These are phyloP conservation scores for Ampelocalamus luodianensis DNA, from an alignment of 176 grass and related monocot genomes.

Conservation along the genomic window DNA sequence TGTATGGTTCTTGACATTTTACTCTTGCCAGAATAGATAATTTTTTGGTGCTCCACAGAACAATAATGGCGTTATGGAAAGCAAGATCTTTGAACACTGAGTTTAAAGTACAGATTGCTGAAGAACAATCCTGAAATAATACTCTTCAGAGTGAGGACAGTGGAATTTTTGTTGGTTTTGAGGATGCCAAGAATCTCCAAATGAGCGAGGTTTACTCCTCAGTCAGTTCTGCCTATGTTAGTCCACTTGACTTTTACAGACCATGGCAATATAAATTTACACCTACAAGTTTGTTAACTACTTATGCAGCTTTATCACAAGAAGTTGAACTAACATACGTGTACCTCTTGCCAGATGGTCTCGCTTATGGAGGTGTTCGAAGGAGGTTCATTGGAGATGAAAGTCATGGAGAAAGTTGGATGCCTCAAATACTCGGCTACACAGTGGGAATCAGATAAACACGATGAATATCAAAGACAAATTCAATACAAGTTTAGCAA, in stretches of 20 bases:
- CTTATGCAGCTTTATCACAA: slow-evolving; percentile 21
- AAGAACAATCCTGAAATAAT: slow-evolving; percentile 73
- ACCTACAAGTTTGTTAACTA: slow-evolving; percentile 23
- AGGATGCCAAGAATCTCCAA: slow-evolving; percentile 67
- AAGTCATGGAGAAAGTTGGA: slow-evolving; percentile 84
- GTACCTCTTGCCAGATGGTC: slow-evolving; percentile 54
- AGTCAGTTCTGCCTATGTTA: slow-evolving; percentile 63
- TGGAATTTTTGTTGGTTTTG: slow-evolving; percentile 71
- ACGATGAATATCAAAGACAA: slow-evolving; percentile 70
- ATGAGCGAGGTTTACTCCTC: slow-evolving; percentile 73
- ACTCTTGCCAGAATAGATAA: slow-evolving; percentile 28
- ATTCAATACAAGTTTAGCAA: slow-evolving; percentile 76
- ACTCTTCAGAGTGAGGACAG: slow-evolving; percentile 67
- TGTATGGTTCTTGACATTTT: slow-evolving; percentile 22
- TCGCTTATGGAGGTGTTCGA: slow-evolving; percentile 75
- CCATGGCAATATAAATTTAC: slow-evolving; percentile 29
- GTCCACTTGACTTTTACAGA: slow-evolving; percentile 25
- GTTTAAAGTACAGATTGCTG: slow-evolving; percentile 73
- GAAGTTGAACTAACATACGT: slow-evolving; percentile 30
- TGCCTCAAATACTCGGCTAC: slow-evolving; percentile 68
- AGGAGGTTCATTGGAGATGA: slow-evolving; percentile 74
- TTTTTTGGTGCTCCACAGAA: slow-evolving; percentile 60
- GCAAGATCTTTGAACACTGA: slow-evolving; percentile 78
- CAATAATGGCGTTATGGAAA: slow-evolving; percentile 94
- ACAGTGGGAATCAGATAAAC: slow-evolving; percentile 74